phyloP scores from a whole-genome alignment of 305 asterid genomes.

The Fraxinus latifolia region DNA sequence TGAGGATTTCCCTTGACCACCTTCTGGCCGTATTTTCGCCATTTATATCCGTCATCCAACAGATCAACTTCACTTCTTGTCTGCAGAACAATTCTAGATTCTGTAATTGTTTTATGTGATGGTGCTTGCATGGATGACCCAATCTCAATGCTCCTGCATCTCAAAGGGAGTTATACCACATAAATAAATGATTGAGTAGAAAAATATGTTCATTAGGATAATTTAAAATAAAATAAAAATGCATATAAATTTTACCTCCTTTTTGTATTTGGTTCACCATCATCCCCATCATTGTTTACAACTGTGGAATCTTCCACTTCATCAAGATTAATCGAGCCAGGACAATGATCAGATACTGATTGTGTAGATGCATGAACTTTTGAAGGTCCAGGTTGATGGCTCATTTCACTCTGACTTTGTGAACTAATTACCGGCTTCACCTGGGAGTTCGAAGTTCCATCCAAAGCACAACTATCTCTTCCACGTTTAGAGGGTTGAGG shows the following conservation, averaged over 20 bases:
- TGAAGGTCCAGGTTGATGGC: slow-evolving; percentile 4
- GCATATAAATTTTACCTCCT: slow-evolving; percentile 49
- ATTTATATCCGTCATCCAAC: slow-evolving; percentile 79
- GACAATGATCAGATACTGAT: neutral
- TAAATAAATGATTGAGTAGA: neutral
- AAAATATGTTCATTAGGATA: neutral
- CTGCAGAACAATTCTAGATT: slow-evolving; percentile 82
- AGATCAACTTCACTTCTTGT: slow-evolving; percentile 93
- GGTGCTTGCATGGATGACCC: slow-evolving; percentile 40
- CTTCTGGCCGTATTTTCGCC: slow-evolving; percentile 97
- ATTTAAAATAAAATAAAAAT: neutral
- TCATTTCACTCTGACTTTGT: slow-evolving; percentile 28
- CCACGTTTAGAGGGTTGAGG: slow-evolving; percentile 55
- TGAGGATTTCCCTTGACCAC: slow-evolving; percentile 88
- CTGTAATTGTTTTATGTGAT: slow-evolving; percentile 61
- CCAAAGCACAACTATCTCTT: slow-evolving; percentile 38
- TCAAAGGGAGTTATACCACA: neutral
- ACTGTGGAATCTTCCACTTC: neutral
- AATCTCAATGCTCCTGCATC: slow-evolving; percentile 46
- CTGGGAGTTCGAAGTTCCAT: slow-evolving; percentile 20
- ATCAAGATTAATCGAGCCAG: neutral
- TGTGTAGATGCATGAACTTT: neutral
- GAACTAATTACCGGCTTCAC: slow-evolving; percentile 23
- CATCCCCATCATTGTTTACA: slow-evolving; percentile 36
- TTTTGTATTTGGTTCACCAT: slow-evolving; percentile 60